phyloP scores from a whole-genome alignment of 1,139 yeast genomes.

The Magnusiomyces paraingens region DNA sequence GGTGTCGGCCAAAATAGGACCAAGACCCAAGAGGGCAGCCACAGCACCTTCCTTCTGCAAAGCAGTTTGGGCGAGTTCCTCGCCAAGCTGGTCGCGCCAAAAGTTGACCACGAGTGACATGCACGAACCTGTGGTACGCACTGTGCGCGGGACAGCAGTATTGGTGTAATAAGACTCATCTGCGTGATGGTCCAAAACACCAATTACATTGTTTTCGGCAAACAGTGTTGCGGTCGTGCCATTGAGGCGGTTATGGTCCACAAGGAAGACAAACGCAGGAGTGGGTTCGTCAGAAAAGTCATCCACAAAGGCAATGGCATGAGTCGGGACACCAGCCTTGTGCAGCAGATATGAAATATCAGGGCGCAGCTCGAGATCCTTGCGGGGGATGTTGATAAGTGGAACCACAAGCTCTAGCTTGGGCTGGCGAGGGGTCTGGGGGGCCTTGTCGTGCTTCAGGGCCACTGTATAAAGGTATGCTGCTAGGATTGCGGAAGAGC shows the following conservation, averaged over 20 bases:
- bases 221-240: constrained; percentile 39
- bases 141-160: constrained; percentile 48
- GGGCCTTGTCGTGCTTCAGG: background rate
- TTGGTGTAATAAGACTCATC: constrained; percentile 49
- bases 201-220: constrained; percentile 39
- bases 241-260: constrained; percentile 76
- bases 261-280: constrained; percentile 43
- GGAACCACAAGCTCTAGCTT: constrained; percentile 42
- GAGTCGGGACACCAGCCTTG: constrained; percentile 43
- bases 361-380: constrained; percentile 60
- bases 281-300: constrained; percentile 38
- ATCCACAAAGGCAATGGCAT: constrained; percentile 56
- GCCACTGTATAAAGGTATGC: constrained; percentile 45
- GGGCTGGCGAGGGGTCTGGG: constrained; percentile 8
- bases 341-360: constrained; percentile 57
- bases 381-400: constrained; percentile 60
- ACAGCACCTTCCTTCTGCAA: constrained; percentile 27
- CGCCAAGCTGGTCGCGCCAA: constrained; percentile 38
- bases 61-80: constrained; percentile 8
- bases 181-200: constrained; percentile 81
- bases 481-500: constrained; percentile 63
- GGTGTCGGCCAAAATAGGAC: constrained; percentile 73
- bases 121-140: constrained; percentile 68
- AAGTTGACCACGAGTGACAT: constrained; percentile 63
- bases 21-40: constrained; percentile 47